Evolutionary conservation across 306 rosid genomes (phyloP).

Genomic region (Cicer cuneatum): DNA sequence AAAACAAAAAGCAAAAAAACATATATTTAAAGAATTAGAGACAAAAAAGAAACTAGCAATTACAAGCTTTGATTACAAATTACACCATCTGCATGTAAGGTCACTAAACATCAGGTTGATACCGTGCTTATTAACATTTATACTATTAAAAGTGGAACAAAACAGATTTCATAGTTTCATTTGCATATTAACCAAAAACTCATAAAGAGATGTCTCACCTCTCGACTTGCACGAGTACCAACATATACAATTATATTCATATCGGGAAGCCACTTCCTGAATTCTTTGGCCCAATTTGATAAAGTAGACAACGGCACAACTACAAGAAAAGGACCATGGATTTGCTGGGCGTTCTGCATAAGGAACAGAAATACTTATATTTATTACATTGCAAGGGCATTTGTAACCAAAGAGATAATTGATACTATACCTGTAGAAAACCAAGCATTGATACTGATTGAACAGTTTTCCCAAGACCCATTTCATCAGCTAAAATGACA

Average conservation of each 20-base stretch:
- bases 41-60: neutral
- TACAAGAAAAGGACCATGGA: constrained; percentile 96
- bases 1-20: neutral
- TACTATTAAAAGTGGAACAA: constrained; percentile 1
- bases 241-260: constrained; percentile 95
- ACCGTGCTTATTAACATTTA: constrained; percentile 16
- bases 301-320: constrained; percentile 96
- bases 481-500: constrained; percentile 99
- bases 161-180: constrained; percentile 19
- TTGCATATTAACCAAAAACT: constrained; percentile 28
- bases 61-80: constrained; percentile 13
- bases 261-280: constrained; percentile 99
- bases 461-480: constrained; percentile 99
- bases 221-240: constrained; percentile 99
- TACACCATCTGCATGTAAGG: constrained; percentile 22
- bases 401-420: constrained; percentile 37
- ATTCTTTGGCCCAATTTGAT: constrained; percentile 99
- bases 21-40: neutral
- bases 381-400: constrained; percentile 14
- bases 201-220: constrained; percentile 63
- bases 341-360: constrained; percentile 91
- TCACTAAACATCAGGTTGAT: neutral
- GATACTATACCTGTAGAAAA: constrained; percentile 78
- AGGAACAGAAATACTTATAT: constrained; percentile 33
- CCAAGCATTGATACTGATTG: constrained; percentile 99